Evolutionary conservation across 148 eudicot species (phyloP).

Genomic region (Diospyros lotus): DNA sequence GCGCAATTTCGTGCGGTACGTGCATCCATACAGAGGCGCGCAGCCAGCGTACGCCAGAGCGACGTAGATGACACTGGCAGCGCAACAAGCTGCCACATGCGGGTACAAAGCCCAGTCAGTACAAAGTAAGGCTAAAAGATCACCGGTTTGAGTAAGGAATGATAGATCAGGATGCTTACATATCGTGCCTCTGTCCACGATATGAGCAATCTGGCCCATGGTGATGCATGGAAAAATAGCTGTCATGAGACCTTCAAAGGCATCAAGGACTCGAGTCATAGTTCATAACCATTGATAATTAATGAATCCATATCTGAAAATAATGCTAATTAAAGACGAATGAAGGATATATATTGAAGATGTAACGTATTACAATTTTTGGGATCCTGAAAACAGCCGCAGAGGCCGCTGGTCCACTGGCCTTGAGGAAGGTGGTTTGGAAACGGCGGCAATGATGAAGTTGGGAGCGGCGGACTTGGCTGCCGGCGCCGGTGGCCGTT

Average conservation of each 20-base stretch:
- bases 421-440: neutral
- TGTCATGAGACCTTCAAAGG: constrained; percentile 5
- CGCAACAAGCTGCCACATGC: neutral
- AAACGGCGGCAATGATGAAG: too few relatives aligned
- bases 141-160: neutral
- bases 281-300: too few relatives aligned
- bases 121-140: neutral
- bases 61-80: neutral
- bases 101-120: neutral
- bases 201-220: constrained; percentile 5
- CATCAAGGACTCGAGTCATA: neutral
- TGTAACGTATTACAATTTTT: neutral
- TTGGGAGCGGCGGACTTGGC: neutral
- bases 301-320: too few relatives aligned
- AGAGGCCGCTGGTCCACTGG: constrained; percentile 8
- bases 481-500: neutral
- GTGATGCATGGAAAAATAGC: neutral
- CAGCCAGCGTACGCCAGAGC: neutral
- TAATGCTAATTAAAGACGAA: too few relatives aligned
- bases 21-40: neutral
- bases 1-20: constrained; percentile 2
- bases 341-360: neutral
- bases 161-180: neutral
- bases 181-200: neutral
- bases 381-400: neutral